Base-by-base conservation (phyloP, 139 green algal genomes). In the Coccomyxa sp. region DNA sequence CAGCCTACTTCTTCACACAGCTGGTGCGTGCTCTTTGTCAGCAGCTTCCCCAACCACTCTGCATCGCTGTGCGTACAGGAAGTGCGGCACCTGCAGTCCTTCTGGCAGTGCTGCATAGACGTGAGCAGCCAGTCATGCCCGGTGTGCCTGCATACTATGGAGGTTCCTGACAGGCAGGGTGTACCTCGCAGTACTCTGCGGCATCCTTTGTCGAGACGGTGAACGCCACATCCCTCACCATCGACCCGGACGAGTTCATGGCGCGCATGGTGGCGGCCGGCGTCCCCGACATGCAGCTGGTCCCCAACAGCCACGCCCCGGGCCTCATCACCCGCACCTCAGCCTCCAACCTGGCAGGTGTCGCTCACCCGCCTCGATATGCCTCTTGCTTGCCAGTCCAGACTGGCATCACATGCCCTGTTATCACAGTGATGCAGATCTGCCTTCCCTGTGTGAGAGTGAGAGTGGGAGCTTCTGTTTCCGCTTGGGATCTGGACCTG, bases 1-100 rank as follows among this genome's bases (percentile, higher is more conserved):
- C 78, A 16, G 75, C 84, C 31, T 95, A 95, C 86, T 93, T 91
- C 81, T 94, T 92, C 68, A 90, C 91, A 27, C 90, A 93, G 78
- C 87, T 95, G 91, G 90, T 92, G 2, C 27, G 64, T 29, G 50
- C 50, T 31, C 50, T 64, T n/a, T n/a, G n/a, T n/a, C n/a, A n/a
- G n/a, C n/a, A n/a, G n/a, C n/a, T n/a, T n/a, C n/a, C n/a, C n/a
- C n/a, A n/a, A n/a, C n/a, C n/a, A n/a, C n/a, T n/a, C n/a, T n/a
- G n/a, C n/a, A n/a, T n/a, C n/a, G n/a, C n/a, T n/a, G n/a, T n/a
- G n/a, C n/a, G n/a, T n/a, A n/a, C n/a, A n/a, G n/a, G n/a, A n/a
- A n/a, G n/a, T n/a, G n/a, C n/a, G n/a, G n/a, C n/a, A n/a, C n/a
- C n/a, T 76, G 72, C 72, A 77, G 72, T 77, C 55, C 38, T 77